Percentiles rank a stretch among this genome's conserved stretches.
These are phyloP conservation scores for Tulasnella sp. DNA, from an alignment of 768 basidiomycete species.

Conservation along the genomic window DNA sequence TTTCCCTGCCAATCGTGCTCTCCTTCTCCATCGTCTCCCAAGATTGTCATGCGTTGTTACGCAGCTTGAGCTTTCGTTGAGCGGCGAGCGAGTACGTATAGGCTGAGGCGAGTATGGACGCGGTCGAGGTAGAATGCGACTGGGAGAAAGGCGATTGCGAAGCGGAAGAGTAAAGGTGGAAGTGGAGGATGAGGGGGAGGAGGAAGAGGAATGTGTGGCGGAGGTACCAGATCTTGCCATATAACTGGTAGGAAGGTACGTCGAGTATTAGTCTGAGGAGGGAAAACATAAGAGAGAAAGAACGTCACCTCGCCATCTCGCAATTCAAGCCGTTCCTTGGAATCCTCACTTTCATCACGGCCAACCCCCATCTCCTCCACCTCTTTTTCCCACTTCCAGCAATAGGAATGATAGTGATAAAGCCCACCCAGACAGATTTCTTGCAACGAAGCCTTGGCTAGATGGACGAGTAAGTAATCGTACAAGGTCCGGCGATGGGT, in stretches of 20 bases:
- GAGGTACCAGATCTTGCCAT: conserved; percentile 47
- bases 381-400: conserved; percentile 36
- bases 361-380: conserved; percentile 41
- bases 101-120: conserved; percentile 42
- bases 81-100: conserved; percentile 53
- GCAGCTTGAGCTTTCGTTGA: conserved; percentile 45
- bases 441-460: conserved; percentile 49
- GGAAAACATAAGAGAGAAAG: not conserved
- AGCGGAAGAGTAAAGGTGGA: conserved; percentile 33
- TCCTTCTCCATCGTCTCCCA: conserved; percentile 51
- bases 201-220: conserved; percentile 55
- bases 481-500: conserved; percentile 51
- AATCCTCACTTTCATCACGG: conserved; percentile 43
- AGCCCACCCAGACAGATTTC: conserved; percentile 50
- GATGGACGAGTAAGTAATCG: conserved; percentile 53
- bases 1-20: conserved; percentile 43
- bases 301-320: conserved; percentile 34
- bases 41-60: conserved; percentile 42
- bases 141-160: conserved; percentile 31
- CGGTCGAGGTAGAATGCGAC: conserved; percentile 32
- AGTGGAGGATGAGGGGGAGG: conserved; percentile 46
- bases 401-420: conserved; percentile 46
- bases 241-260: conserved; percentile 47
- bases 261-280: not conserved
- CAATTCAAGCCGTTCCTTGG: conserved; percentile 35